These are phyloP conservation scores for Kwoniella dendrophila DNA, from an alignment of 768 basidiomycete genomes.

Conservation along the genomic window DNA sequence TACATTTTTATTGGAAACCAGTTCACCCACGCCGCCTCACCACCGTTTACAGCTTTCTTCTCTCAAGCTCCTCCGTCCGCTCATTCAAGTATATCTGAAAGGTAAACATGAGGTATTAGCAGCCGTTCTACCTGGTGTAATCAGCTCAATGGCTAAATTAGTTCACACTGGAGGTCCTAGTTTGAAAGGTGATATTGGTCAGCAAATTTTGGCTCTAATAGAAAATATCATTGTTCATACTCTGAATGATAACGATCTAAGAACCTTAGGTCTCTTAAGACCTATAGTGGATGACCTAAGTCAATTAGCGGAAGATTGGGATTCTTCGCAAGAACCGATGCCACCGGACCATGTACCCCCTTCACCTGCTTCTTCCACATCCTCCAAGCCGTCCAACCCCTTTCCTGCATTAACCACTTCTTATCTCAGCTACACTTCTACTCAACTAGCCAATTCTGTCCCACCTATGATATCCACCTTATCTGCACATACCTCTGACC, in stretches of 20 bases:
- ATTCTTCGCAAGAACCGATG: background rate
- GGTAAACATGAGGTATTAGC: constrained; percentile 60
- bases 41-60: constrained; percentile 68
- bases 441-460: constrained; percentile 81
- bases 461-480: constrained; percentile 70
- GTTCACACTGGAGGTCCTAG: constrained; percentile 60
- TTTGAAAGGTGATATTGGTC: constrained; percentile 42
- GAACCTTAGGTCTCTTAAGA: constrained; percentile 31
- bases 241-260: constrained; percentile 42
- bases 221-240: constrained; percentile 42
- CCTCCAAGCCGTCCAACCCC: constrained; percentile 56
- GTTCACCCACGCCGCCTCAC: constrained; percentile 61
- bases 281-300: constrained; percentile 40
- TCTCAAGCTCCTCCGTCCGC: constrained; percentile 63
- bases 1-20: constrained; percentile 67
- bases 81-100: constrained; percentile 61
- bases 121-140: constrained; percentile 74
- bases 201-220: constrained; percentile 24
- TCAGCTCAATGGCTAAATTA: constrained; percentile 74
- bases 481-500: constrained; percentile 39
- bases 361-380: constrained; percentile 30
- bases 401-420: constrained; percentile 64
- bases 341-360: constrained; percentile 20
- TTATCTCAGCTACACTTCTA: constrained; percentile 79
- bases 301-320: constrained; percentile 48